These are phyloP conservation scores for Coniferiporia weirii DNA, from an alignment of 1,284 basidiomycete genomes.

Conservation along the genomic window DNA sequence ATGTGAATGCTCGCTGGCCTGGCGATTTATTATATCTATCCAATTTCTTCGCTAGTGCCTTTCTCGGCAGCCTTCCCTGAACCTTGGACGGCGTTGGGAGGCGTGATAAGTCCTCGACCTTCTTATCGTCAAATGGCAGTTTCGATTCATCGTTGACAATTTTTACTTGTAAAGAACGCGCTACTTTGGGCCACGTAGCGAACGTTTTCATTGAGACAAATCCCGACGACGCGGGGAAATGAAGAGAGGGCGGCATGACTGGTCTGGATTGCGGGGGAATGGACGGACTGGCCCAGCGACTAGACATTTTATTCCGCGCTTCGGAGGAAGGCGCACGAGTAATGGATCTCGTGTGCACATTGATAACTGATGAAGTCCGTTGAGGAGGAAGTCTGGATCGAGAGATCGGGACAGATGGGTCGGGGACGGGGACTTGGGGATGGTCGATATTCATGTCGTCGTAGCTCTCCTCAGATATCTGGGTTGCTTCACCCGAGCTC, in stretches of 20 bases:
- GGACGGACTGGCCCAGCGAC: not conserved
- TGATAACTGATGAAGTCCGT: not conserved
- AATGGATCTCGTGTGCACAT: not conserved
- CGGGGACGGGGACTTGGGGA: not conserved
- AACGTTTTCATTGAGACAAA: not conserved
- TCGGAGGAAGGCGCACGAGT: not conserved
- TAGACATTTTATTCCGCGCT: not conserved
- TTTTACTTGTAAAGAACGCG: not conserved
- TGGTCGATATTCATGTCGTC: not conserved
- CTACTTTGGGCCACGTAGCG: not conserved
- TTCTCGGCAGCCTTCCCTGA: not conserved
- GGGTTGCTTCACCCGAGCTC: not conserved
- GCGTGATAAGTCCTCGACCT: not conserved
- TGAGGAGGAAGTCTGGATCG: not conserved
- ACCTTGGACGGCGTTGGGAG: not conserved
- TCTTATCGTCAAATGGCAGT: not conserved
- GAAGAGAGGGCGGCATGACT: not conserved
- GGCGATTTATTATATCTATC: not conserved
- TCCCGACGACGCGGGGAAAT: not conserved
- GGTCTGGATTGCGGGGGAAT: not conserved
- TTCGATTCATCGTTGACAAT: not conserved
- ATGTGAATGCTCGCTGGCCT: not conserved
- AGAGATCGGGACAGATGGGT: not conserved
- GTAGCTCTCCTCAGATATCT: not conserved
- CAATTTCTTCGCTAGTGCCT: not conserved